Base-by-base conservation (phyloP, 2,329 filamentous ascomycete species). In the Penicillium hordei region DNA sequence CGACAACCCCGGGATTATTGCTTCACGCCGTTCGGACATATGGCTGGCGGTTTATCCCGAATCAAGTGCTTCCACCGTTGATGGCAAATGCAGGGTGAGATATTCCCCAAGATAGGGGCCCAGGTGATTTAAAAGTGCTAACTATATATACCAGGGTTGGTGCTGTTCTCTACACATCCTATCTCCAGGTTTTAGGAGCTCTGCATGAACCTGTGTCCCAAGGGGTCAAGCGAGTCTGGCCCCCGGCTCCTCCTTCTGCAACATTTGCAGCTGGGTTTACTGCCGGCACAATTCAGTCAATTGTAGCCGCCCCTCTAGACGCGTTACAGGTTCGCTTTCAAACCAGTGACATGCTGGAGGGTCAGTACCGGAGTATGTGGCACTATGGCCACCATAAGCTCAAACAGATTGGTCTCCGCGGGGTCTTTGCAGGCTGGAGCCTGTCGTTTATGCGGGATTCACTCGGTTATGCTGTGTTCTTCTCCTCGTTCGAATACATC, bases 1-100 rank as follows among this genome's bases (percentile, higher is more conserved):
- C 81, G 64, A 87, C 83, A 21, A 86, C 84, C 4, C 84, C 85
- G 0, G 84, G 83, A 3, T 74, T 88, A 25, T 76, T 88, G 36
- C 78, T 80, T n/a, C 82, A 86, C 71, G 85, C 85, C 9, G 77
- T 88, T 43, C 78, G 79, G 59, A 80, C 79, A n/a, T 79, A 88
- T 67, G 85, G 85, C 44, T 88, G 85, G 85, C 75, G 73, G 17
- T 87, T 88, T 67, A 80, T 88, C 46, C 86, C 85, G 1, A 85
- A 86, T 65, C 84, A 87, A 69, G 79, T 88, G 12, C 73, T 88
- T 39, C 86, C 86, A 51, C 86, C 86, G 31, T 69, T 88, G 46
- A 72, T 87, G 50, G 86, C 85, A 23, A 88, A 88, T 66, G 82
- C 85, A 23, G 81, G 79, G 80, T 83, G 71, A 60, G 75, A 64